phyloP scores from a whole-genome alignment of 805 yeast species.

The Monosporozyma aerobia region DNA sequence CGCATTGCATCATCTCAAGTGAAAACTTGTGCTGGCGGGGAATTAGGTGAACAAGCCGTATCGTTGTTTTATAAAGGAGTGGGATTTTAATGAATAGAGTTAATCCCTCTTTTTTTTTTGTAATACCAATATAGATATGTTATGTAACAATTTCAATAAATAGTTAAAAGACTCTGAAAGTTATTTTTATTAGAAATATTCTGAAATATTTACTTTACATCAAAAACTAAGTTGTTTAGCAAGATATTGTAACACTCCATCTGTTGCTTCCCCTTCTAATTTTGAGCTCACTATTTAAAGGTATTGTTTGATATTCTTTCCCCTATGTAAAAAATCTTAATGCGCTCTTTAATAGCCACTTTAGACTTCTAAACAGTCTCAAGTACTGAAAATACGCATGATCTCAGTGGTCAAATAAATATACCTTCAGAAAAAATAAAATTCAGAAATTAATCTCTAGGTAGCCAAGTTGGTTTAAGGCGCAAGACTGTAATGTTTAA shows the following conservation, averaged over 20 bases:
- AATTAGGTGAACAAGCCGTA: constrained; percentile 91
- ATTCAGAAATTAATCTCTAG: not conserved
- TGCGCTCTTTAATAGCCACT: no score
- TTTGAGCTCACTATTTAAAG: no score
- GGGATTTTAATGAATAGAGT: constrained; percentile 37
- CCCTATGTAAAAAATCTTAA: no score
- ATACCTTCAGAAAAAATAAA: not conserved
- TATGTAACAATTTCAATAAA: not conserved
- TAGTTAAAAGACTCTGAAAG: not conserved
- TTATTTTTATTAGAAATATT: no score
- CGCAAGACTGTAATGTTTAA: constrained; percentile 1
- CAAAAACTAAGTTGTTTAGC: no score
- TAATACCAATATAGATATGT: not conserved
- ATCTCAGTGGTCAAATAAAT: no score
- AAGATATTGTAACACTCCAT: no score
- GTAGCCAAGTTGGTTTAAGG: constrained; percentile 2
- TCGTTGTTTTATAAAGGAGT: constrained; percentile 75
- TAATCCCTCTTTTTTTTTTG: no score
- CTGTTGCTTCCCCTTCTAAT: no score
- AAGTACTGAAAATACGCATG: not conserved
- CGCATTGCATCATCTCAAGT: constrained; percentile 66
- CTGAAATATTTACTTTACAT: no score
- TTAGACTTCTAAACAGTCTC: no score
- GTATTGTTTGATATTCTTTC: no score
- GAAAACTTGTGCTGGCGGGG: constrained; percentile 86